Percentiles rank a stretch among this genome's conserved stretches.
Evolutionary conservation across 768 basidiomycete genomes (phyloP).

Genomic region (Kwoniella dejecticola): DNA sequence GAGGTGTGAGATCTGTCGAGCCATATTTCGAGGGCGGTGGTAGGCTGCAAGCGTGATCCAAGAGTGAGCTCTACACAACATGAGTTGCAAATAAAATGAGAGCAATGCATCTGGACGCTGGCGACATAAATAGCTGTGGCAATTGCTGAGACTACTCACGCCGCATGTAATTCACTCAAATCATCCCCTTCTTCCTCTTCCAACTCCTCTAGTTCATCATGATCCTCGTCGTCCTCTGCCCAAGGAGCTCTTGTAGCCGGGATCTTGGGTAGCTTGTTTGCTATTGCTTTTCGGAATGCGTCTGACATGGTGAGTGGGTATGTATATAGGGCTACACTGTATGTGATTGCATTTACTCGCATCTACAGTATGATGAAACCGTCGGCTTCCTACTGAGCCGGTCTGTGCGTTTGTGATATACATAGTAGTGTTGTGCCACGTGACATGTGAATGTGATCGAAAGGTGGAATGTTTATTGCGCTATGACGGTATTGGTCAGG

Average conservation of each 20-base stretch:
- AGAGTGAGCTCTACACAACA: background rate
- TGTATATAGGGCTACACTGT: background rate
- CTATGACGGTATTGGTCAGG: background rate
- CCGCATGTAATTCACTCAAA: constrained; percentile 61
- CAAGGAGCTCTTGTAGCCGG: constrained; percentile 52
- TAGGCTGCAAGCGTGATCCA: background rate
- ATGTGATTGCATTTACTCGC: background rate
- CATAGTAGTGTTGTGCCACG: too few species aligned
- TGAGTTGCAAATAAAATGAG: background rate
- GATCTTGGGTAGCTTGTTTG: constrained; percentile 44
- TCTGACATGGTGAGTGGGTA: constrained; percentile 42
- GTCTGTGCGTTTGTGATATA: background rate
- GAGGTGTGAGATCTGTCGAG: constrained; percentile 64
- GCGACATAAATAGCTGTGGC: too few species aligned
- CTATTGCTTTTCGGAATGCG: constrained; percentile 47
- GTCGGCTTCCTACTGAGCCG: background rate
- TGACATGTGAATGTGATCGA: too few species aligned
- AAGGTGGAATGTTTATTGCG: background rate
- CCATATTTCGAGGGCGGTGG: constrained; percentile 55
- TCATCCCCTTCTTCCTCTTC: constrained; percentile 65
- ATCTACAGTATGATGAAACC: too few species aligned
- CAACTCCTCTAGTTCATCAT: constrained; percentile 71
- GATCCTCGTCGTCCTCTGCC: constrained; percentile 60
- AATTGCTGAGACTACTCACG: constrained; percentile 5
- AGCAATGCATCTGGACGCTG: too few species aligned